Percentiles rank a stretch among this genome's conserved stretches.
Conservation (phyloP, 495 filamentous ascomycete species). For the Penicillium coffeae region DNA sequence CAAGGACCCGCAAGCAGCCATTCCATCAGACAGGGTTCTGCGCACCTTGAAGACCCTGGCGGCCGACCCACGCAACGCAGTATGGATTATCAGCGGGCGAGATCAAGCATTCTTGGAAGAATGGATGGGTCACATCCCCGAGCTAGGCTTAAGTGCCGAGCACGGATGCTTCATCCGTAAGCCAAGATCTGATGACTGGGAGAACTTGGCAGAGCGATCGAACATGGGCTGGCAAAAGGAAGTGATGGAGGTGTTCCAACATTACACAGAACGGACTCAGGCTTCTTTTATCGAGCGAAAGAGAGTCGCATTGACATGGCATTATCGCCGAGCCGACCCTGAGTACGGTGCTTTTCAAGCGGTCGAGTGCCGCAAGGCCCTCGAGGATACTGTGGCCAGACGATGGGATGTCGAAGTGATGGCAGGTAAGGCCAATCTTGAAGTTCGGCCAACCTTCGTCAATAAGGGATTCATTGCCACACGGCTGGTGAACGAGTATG, state of each 20-base stretch:
- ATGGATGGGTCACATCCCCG: constrained; percentile 79
- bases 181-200: constrained; percentile 70
- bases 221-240: constrained; percentile 89
- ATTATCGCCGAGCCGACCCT: constrained; percentile 86
- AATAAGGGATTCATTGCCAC: constrained; percentile 95
- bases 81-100: constrained; percentile 97
- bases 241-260: constrained; percentile 74
- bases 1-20: constrained; percentile 77
- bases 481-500: constrained; percentile 65
- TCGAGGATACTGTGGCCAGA: constrained; percentile 68
- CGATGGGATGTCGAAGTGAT: constrained; percentile 90
- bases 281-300: constrained; percentile 94
- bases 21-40: constrained; percentile 78
- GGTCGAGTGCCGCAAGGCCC: constrained; percentile 67
- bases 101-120: constrained; percentile 84
- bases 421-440: constrained; percentile 90
- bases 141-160: constrained; percentile 87
- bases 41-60: constrained; percentile 75
- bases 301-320: constrained; percentile 90
- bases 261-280: constrained; percentile 77
- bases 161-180: constrained; percentile 90
- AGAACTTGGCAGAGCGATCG: constrained; percentile 74
- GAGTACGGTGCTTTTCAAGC: constrained; percentile 75
- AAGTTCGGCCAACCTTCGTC: constrained; percentile 92
- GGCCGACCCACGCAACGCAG: constrained; percentile 71